Percentiles rank a stretch among this genome's conserved stretches.
Evolutionary conservation across 441 rosid genomes (phyloP).

Genomic region (Eutrema salsugineum): DNA sequence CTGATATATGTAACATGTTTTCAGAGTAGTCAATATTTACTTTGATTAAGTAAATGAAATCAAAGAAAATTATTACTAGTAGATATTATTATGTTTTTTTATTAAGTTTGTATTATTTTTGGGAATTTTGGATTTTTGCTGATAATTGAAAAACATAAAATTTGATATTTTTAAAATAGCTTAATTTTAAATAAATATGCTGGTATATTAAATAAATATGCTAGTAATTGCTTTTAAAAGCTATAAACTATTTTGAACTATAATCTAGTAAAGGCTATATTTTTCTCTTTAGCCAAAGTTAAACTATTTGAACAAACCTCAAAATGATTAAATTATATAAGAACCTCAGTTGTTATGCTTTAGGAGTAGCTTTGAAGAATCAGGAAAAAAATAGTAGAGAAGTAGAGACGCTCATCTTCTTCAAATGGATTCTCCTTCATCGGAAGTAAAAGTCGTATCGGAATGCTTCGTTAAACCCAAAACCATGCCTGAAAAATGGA

Average conservation of each 20-base stretch:
- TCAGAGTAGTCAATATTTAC: background rate
- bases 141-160: no score
- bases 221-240: no score
- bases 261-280: no score
- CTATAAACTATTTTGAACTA: background rate
- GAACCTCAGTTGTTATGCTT: background rate
- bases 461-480: conserved; percentile 52
- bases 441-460: conserved; percentile 33
- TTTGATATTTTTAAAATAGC: no score
- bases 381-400: background rate
- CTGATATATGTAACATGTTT: no score
- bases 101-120: no score
- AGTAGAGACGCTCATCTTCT: background rate
- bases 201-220: background rate
- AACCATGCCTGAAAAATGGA: conserved; percentile 24
- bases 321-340: background rate
- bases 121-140: no score
- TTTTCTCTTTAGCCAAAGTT: no score
- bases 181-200: no score
- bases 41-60: background rate
- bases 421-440: background rate
- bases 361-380: background rate
- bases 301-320: background rate
- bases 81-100: no score
- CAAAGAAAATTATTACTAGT: no score